Evolutionary conservation across 1,284 basidiomycete species (phyloP).

Genomic region (Mycena sp.): DNA sequence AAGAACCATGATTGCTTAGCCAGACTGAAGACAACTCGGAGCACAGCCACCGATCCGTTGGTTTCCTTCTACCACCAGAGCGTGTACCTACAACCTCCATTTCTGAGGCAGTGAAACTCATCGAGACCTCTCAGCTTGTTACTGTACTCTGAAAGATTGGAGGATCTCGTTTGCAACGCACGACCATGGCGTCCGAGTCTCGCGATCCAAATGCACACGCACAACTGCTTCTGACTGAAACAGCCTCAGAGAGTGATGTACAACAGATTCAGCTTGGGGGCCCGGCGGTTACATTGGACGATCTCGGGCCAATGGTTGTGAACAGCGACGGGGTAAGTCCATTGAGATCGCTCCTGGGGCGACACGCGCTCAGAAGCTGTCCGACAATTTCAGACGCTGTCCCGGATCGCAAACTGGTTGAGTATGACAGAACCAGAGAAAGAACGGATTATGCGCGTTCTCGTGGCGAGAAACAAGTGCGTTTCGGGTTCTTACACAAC

Average conservation of each 20-base stretch:
- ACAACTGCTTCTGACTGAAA: constrained; percentile 19
- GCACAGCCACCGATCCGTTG: too few relatives aligned
- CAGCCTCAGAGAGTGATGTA: constrained; percentile 26
- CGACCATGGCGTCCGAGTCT: too few relatives aligned
- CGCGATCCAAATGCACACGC: too few relatives aligned
- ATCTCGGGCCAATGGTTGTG: constrained; percentile 64
- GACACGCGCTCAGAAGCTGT: neutral
- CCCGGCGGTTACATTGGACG: constrained; percentile 52
- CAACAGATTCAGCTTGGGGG: constrained; percentile 32
- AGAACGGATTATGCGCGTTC: constrained; percentile 55
- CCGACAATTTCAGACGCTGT: constrained; percentile 55
- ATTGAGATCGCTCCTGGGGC: neutral
- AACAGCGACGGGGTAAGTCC: constrained; percentile 62
- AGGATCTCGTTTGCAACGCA: too few relatives aligned
- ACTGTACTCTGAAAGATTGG: too few relatives aligned
- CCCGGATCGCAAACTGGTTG: constrained; percentile 64
- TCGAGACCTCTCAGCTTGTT: too few relatives aligned
- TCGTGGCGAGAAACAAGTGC: constrained; percentile 60
- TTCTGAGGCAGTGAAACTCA: too few relatives aligned
- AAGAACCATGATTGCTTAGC: too few relatives aligned
- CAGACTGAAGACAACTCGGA: too few relatives aligned
- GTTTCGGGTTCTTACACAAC: constrained; percentile 30
- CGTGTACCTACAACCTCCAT: too few relatives aligned
- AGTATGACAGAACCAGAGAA: constrained; percentile 59
- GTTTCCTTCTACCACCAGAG: too few relatives aligned